A percentile compares a stretch with the other conserved stretches of the same genome.
phyloP scores from a whole-genome alignment of 2,329 filamentous ascomycete species.

The Diaporthe sp. region DNA sequence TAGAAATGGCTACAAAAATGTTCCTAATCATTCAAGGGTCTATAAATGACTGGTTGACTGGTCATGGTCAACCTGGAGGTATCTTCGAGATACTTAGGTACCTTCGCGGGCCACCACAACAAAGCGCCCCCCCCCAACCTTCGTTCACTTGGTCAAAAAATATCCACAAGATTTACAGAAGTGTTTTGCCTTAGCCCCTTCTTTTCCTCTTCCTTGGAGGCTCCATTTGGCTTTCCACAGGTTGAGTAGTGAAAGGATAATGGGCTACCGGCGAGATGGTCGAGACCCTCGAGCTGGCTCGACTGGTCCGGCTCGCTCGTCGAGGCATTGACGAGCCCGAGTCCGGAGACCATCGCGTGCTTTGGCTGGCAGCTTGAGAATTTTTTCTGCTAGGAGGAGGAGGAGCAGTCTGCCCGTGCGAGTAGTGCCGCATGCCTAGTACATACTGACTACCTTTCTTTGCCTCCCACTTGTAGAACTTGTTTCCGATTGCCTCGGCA shows the following conservation, averaged over 20 bases:
- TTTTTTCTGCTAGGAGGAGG: not conserved
- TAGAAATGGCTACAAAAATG: too few species aligned
- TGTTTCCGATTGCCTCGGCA: not conserved
- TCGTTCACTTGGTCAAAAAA: too few species aligned
- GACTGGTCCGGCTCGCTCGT: not conserved
- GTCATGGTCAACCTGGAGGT: too few species aligned
- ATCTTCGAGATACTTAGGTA: too few species aligned
- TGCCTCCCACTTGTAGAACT: not conserved
- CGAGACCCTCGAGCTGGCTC: not conserved
- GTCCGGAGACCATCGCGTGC: not conserved
- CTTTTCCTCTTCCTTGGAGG: not conserved
- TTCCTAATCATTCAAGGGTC: too few species aligned
- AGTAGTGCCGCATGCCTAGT: not conserved
- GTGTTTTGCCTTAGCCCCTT: not conserved
- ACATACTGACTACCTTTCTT: not conserved
- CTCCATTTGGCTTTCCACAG: not conserved
- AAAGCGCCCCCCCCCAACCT: too few species aligned
- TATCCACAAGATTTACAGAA: too few species aligned
- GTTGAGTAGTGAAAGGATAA: not conserved
- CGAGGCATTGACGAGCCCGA: not conserved
- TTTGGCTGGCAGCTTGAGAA: not conserved
- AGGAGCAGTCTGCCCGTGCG: not conserved
- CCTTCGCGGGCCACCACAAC: too few species aligned
- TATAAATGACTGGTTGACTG: too few species aligned
- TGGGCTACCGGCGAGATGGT: not conserved